Conservation (phyloP, 805 yeast species). For the Yamadazyma tumulicola region DNA sequence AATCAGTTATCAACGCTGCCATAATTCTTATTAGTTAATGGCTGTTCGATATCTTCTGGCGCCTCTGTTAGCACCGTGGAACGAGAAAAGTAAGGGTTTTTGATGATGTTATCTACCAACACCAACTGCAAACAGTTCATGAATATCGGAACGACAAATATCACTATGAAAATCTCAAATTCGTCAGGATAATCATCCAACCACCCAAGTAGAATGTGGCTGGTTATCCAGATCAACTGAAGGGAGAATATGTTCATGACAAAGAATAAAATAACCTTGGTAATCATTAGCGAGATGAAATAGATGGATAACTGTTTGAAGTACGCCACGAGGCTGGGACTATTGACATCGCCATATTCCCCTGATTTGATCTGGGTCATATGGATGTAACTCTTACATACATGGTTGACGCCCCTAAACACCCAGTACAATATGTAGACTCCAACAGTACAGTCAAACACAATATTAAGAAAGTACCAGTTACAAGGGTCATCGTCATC, state of each 20-base stretch:
- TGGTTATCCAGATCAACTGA: slow-evolving; percentile 47
- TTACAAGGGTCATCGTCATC: slow-evolving; percentile 65
- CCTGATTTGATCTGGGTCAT: slow-evolving; percentile 47
- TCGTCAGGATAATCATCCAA: slow-evolving; percentile 71
- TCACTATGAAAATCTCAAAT: slow-evolving; percentile 79
- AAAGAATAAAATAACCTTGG: slow-evolving; percentile 63
- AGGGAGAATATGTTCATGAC: slow-evolving; percentile 64
- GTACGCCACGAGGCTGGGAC: slow-evolving; percentile 49
- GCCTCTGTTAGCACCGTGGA: background rate
- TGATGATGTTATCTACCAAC: slow-evolving; percentile 71
- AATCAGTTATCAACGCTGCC: background rate
- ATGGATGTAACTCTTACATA: slow-evolving; percentile 42
- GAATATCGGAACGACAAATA: slow-evolving; percentile 74
- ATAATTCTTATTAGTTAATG: background rate
- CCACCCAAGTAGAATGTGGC: slow-evolving; percentile 79
- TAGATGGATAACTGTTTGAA: slow-evolving; percentile 70
- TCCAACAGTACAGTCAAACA: slow-evolving; percentile 92
- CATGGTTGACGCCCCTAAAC: slow-evolving; percentile 42
- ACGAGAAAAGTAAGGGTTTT: slow-evolving; percentile 16
- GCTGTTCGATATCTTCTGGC: background rate
- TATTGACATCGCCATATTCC: slow-evolving; percentile 67
- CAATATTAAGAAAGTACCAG: slow-evolving; percentile 87
- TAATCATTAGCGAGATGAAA: slow-evolving; percentile 56
- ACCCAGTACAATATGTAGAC: slow-evolving; percentile 68
- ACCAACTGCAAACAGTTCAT: slow-evolving; percentile 73